A percentile compares a stretch with the other conserved stretches of the same genome.
Evolutionary conservation across 1,284 basidiomycete species (phyloP).

Genomic region (Trichosporon ovoides): DNA sequence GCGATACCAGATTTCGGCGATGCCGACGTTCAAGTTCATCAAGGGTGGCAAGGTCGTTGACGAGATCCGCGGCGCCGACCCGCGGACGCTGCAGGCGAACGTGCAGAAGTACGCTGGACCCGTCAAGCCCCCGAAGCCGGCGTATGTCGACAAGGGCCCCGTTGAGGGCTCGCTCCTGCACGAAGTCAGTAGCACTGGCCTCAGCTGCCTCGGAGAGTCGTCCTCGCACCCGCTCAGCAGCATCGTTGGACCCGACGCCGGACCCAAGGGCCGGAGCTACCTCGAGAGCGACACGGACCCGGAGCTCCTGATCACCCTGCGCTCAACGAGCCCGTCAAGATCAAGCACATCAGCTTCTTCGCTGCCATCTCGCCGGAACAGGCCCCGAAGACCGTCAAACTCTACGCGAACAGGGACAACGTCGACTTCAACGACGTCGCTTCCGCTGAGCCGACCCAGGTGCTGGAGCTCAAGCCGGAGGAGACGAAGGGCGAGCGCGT

Average conservation of each 20-base stretch:
- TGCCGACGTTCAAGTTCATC: slow-evolving; percentile 53
- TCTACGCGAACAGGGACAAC: slow-evolving; percentile 62
- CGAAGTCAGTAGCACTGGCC: slow-evolving; percentile 40
- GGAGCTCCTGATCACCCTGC: slow-evolving; percentile 66
- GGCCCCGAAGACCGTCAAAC: slow-evolving; percentile 59
- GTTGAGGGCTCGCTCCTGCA: slow-evolving; percentile 38
- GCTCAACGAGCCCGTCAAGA: slow-evolving; percentile 69
- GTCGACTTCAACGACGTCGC: slow-evolving; percentile 59
- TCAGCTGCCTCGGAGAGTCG: slow-evolving; percentile 73
- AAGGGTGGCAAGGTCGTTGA: slow-evolving; percentile 48
- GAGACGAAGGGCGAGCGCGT: slow-evolving; percentile 57
- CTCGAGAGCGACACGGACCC: slow-evolving; percentile 70
- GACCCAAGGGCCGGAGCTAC: slow-evolving; percentile 54
- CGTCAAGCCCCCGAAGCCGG: slow-evolving; percentile 23
- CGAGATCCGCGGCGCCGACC: slow-evolving; percentile 45
- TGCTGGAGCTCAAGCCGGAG: slow-evolving; percentile 43
- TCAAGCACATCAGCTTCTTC: slow-evolving; percentile 64
- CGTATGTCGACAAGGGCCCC: slow-evolving; percentile 11
- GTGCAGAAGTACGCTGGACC: slow-evolving; percentile 43
- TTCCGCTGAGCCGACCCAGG: slow-evolving; percentile 44
- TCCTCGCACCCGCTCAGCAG: slow-evolving; percentile 58
- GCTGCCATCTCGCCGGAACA: slow-evolving; percentile 52
- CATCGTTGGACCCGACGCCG: slow-evolving; percentile 55
- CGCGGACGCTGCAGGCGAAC: slow-evolving; percentile 40
- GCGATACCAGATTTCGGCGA: slow-evolving; percentile 48